Conservation (phyloP, 441 rosid species). For the Dalechampia spathulata region DNA sequence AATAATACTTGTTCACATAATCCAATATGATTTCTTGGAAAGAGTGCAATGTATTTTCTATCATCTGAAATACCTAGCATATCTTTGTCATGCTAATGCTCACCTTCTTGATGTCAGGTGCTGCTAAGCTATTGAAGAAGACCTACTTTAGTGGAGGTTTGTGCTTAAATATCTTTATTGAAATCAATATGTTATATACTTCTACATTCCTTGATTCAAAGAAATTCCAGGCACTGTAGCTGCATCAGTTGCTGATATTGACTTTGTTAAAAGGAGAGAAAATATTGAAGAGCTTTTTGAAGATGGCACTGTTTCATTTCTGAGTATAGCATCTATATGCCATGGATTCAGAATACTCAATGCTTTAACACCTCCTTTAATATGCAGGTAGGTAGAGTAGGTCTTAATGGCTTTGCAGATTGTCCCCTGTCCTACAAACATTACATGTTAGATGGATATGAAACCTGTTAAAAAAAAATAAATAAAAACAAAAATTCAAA, state of each 20-base stretch:
- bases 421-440: neutral
- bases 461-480: too few species aligned
- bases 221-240: conserved; percentile 74
- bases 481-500: neutral
- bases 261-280: conserved; percentile 91
- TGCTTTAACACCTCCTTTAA: conserved; percentile 56
- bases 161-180: conserved; percentile 20
- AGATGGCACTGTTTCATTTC: conserved; percentile 86
- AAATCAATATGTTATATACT: neutral
- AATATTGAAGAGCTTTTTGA: conserved; percentile 78
- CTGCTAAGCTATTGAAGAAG: conserved; percentile 77
- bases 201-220: conserved; percentile 10
- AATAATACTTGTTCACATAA: too few species aligned
- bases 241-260: conserved; percentile 87
- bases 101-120: conserved; percentile 34
- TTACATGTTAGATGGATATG: neutral
- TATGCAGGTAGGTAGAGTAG: conserved; percentile 44
- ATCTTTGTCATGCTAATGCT: neutral
- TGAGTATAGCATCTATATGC: conserved; percentile 73
- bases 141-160: conserved; percentile 95
- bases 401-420: neutral
- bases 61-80: neutral
- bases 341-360: conserved; percentile 79
- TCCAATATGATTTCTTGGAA: neutral
- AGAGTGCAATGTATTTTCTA: neutral